phyloP scores from a whole-genome alignment of 1,139 yeast genomes.

The Meyerozyma carpophila region DNA sequence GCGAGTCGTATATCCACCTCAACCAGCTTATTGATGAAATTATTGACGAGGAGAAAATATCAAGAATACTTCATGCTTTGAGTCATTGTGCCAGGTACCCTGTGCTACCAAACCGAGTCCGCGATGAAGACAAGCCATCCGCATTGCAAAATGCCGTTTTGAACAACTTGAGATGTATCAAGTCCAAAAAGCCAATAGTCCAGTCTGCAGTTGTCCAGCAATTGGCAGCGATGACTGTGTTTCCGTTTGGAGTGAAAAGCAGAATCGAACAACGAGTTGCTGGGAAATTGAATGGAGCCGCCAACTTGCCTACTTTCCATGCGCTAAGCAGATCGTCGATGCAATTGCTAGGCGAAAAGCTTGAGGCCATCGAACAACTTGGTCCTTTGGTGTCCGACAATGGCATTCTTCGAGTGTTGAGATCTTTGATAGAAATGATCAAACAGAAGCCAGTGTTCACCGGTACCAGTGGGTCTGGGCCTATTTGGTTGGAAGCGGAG shows the following conservation, averaged over 20 bases:
- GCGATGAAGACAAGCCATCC: slow-evolving; percentile 47
- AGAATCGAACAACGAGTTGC: slow-evolving; percentile 38
- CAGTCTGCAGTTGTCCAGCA: slow-evolving; percentile 48
- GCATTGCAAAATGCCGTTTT: slow-evolving; percentile 50
- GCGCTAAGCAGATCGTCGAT: slow-evolving; percentile 55
- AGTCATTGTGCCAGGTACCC: slow-evolving; percentile 67
- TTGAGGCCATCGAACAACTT: slow-evolving; percentile 27
- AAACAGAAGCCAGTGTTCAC: slow-evolving; percentile 31
- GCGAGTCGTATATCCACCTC: slow-evolving; percentile 46
- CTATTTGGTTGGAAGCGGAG: slow-evolving; percentile 43
- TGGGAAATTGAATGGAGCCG: slow-evolving; percentile 21
- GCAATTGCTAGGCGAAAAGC: slow-evolving; percentile 29
- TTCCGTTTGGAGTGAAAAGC: slow-evolving; percentile 57
- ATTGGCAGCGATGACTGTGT: slow-evolving; percentile 43
- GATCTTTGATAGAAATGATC: slow-evolving; percentile 14
- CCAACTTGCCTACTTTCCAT: slow-evolving; percentile 61
- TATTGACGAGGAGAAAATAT: slow-evolving; percentile 29
- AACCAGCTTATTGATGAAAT: slow-evolving; percentile 27
- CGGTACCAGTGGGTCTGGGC: slow-evolving; percentile 12
- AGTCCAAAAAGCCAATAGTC: slow-evolving; percentile 25
- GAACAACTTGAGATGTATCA: slow-evolving; percentile 34
- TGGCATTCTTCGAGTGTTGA: slow-evolving; percentile 27
- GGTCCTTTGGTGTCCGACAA: slow-evolving; percentile 38
- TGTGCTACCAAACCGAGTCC: slow-evolving; percentile 43
- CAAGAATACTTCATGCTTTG: slow-evolving; percentile 40